phyloP scores from a whole-genome alignment of 2,329 filamentous ascomycete genomes.

The Nigrospora oryzae region DNA sequence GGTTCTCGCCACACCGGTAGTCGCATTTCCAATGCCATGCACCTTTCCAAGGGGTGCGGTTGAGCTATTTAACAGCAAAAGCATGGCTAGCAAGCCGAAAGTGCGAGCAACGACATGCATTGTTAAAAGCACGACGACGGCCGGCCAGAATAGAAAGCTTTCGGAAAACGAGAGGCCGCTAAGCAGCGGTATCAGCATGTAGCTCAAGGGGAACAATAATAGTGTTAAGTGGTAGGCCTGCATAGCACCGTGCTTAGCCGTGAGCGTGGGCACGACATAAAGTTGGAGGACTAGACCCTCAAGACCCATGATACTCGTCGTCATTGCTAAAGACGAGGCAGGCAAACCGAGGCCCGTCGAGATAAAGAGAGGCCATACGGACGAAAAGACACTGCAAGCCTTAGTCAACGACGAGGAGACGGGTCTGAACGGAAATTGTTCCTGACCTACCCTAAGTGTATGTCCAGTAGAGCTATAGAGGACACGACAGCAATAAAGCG shows the following conservation, averaged over 20 bases:
- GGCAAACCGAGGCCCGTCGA: background rate
- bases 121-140: background rate
- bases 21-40: background rate
- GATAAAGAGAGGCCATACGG: background rate
- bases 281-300: background rate
- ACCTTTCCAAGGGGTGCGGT: background rate
- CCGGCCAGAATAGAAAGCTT: background rate
- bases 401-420: no score
- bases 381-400: background rate
- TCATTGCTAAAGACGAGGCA: background rate
- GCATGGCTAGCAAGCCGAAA: background rate
- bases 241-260: background rate
- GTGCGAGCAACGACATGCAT: background rate
- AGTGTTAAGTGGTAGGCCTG: background rate
- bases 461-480: background rate
- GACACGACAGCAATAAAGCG: background rate
- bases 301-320: background rate
- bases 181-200: background rate
- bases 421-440: no score
- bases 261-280: background rate
- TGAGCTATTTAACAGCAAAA: background rate
- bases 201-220: background rate
- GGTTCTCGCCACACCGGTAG: background rate
- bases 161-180: background rate
- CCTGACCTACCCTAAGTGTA: background rate